These are phyloP conservation scores for Cronartium quercuum DNA, from an alignment of 1,284 basidiomycete species.

Conservation along the genomic window DNA sequence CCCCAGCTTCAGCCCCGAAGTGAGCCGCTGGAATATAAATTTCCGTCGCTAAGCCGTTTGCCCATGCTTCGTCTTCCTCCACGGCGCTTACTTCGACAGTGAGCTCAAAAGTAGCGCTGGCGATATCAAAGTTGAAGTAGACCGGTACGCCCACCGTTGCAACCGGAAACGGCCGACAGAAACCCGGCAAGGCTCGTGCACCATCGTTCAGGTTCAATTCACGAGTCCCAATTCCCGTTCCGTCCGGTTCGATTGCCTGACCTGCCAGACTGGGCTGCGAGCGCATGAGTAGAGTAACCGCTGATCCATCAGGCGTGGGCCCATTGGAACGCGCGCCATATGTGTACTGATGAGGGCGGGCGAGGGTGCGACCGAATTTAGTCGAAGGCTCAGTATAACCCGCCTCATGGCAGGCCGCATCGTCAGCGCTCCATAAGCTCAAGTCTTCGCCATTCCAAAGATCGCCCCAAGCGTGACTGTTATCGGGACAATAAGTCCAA, in stretches of 20 bases:
- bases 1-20: conserved; percentile 42
- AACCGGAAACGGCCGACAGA: conserved; percentile 71
- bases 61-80: conserved; percentile 40
- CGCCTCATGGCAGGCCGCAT: conserved; percentile 52
- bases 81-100: conserved; percentile 59
- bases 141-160: conserved; percentile 61
- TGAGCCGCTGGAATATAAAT: conserved; percentile 47
- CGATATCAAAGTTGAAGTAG: conserved; percentile 68
- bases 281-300: neutral
- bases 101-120: conserved; percentile 63
- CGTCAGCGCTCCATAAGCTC: conserved; percentile 74
- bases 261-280: conserved; percentile 2
- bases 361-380: conserved; percentile 3
- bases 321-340: conserved; percentile 13
- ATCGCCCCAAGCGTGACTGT: conserved; percentile 81
- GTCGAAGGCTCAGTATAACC: conserved; percentile 23
- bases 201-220: conserved; percentile 54
- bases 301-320: conserved; percentile 12
- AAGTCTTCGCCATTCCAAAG: conserved; percentile 95
- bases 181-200: conserved; percentile 70
- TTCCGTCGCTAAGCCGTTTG: conserved; percentile 42
- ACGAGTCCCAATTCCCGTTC: neutral
- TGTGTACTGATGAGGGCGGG: conserved; percentile 13
- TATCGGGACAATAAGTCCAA: conserved; percentile 79
- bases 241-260: neutral